Evolutionary conservation across 345 rosid genomes (phyloP).

Genomic region (Pseudoturritis turrita): DNA sequence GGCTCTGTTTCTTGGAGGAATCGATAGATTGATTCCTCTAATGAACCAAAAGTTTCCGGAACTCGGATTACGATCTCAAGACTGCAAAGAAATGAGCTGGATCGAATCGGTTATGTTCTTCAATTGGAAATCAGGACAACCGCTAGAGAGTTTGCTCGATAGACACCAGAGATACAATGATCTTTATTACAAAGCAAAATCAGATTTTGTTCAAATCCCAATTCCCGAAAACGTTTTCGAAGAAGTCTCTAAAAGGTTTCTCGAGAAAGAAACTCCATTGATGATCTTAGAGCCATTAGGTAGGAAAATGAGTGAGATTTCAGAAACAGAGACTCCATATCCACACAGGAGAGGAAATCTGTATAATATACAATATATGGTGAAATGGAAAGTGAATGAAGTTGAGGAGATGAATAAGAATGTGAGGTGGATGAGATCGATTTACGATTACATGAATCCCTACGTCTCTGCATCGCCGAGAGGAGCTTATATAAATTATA

Average conservation of each 20-base stretch:
- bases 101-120: slow-evolving; percentile 40
- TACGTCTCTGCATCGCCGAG: slow-evolving; percentile 47
- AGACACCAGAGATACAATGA: slow-evolving; percentile 19
- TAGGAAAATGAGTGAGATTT: slow-evolving; percentile 9
- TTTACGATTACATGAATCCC: slow-evolving; percentile 46
- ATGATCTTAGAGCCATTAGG: slow-evolving; percentile 32
- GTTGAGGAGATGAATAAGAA: slow-evolving; percentile 30
- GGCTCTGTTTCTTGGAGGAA: slow-evolving; percentile 40
- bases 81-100: slow-evolving; percentile 50
- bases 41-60: slow-evolving; percentile 37
- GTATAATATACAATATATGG: slow-evolving; percentile 28
- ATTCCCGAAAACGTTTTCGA: slow-evolving; percentile 32
- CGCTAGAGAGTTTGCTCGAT: slow-evolving; percentile 33
- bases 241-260: slow-evolving; percentile 34
- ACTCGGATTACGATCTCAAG: slow-evolving; percentile 31
- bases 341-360: slow-evolving; percentile 31
- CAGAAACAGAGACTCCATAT: slow-evolving; percentile 23
- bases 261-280: slow-evolving; percentile 24
- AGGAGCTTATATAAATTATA: slow-evolving; percentile 52
- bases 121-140: slow-evolving; percentile 32
- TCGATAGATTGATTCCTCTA: slow-evolving; percentile 33
- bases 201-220: slow-evolving; percentile 53
- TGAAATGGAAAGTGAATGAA: slow-evolving; percentile 29
- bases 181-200: slow-evolving; percentile 47
- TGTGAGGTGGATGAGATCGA: slow-evolving; percentile 34